phyloP scores from a whole-genome alignment of 768 basidiomycete genomes.

The Panaeolus cyanescens region DNA sequence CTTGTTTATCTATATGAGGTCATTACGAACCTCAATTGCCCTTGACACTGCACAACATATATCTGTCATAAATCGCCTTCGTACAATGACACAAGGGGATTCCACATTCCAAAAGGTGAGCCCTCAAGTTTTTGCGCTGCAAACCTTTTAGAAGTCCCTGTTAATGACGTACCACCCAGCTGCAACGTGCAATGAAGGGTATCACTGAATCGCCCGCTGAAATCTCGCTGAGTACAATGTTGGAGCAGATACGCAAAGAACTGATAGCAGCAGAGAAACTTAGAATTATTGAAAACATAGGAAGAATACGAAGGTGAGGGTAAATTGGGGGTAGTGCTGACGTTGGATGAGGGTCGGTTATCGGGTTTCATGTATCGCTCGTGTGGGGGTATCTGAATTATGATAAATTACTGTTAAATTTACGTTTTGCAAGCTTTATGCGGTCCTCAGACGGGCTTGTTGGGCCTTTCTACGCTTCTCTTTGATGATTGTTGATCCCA shows the following conservation, averaged over 20 bases:
- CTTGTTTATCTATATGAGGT: constrained; percentile 62
- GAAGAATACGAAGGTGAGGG: neutral
- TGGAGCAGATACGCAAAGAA: constrained; percentile 64
- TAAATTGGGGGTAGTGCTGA: neutral
- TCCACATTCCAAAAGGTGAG: constrained; percentile 52
- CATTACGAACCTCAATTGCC: constrained; percentile 52
- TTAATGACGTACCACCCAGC: neutral
- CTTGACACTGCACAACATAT: constrained; percentile 55
- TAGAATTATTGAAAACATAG: constrained; percentile 44
- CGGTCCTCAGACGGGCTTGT: constrained; percentile 61
- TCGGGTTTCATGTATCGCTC: neutral
- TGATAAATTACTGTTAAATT: constrained; percentile 7
- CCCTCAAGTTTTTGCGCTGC: neutral
- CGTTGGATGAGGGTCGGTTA: constrained; percentile 17
- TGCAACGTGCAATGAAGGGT: constrained; percentile 55
- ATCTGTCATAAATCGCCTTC: constrained; percentile 51
- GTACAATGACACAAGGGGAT: constrained; percentile 48
- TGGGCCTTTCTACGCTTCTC: constrained; percentile 72
- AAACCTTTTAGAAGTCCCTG: too few species aligned
- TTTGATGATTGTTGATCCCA: constrained; percentile 74
- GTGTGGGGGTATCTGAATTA: neutral
- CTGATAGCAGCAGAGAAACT: constrained; percentile 72
- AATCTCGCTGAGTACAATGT: constrained; percentile 42
- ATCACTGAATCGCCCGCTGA: constrained; percentile 55
- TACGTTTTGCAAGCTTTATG: constrained; percentile 35